phyloP scores from a whole-genome alignment of 2,329 filamentous ascomycete species.

The Alternaria longipes region DNA sequence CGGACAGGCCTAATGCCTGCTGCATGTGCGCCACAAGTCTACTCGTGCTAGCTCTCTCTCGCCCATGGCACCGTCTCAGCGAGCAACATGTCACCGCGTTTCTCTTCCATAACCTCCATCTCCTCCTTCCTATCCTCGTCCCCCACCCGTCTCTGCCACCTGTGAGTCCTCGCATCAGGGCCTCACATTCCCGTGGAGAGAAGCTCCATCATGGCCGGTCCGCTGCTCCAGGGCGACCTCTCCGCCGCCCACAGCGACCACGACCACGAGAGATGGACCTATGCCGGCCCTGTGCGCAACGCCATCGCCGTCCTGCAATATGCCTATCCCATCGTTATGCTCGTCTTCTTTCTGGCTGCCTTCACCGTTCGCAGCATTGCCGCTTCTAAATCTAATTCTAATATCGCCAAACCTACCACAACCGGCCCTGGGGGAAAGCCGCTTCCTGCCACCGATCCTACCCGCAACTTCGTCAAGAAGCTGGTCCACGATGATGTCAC shows the following conservation, averaged over 20 bases:
- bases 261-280: conserved; percentile 27
- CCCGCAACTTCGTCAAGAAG: conserved; percentile 56
- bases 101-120: conserved; percentile 16
- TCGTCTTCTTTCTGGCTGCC: conserved; percentile 69
- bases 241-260: conserved; percentile 14
- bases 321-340: conserved; percentile 70
- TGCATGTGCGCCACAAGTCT: conserved; percentile 22
- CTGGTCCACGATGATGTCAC: conserved; percentile 66
- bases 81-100: conserved; percentile 23
- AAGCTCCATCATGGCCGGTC: conserved; percentile 32
- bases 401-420: conserved; percentile 58
- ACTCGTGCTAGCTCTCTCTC: conserved; percentile 14
- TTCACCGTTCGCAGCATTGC: conserved; percentile 70
- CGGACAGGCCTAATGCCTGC: conserved; percentile 11
- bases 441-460: conserved; percentile 70
- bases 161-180: conserved; percentile 20
- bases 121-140: conserved; percentile 9
- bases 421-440: conserved; percentile 90
- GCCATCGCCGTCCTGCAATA: conserved; percentile 58
- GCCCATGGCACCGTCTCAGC: conserved; percentile 13
- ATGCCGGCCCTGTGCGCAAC: conserved; percentile 29
- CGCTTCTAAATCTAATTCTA: conserved; percentile 57
- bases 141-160: conserved; percentile 14
- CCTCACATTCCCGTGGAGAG: conserved; percentile 22
- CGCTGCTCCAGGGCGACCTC: conserved; percentile 20